Evolutionary conservation across 352 stramenopile species (phyloP).

Genomic region (Phytopythium montanum): DNA sequence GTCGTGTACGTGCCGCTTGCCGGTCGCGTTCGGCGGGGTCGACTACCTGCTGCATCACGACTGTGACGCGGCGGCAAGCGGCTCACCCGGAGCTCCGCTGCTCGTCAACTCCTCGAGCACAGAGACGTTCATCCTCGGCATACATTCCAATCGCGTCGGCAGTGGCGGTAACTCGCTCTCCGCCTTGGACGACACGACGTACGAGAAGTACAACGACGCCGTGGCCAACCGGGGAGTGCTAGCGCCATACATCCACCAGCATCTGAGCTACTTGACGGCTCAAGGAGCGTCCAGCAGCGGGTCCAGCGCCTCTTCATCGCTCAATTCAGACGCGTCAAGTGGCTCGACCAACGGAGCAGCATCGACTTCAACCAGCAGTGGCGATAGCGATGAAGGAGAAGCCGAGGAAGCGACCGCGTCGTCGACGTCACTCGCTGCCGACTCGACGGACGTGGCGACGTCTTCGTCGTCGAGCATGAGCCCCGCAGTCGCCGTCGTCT

Average conservation of each 20-base stretch:
- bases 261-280: slow-evolving; percentile 30
- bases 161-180: slow-evolving; percentile 1
- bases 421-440: not conserved
- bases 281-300: not conserved
- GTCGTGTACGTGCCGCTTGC: slow-evolving; percentile 48
- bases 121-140: slow-evolving; percentile 61
- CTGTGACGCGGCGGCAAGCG: slow-evolving; percentile 47
- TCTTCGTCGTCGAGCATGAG: slow-evolving; percentile 14
- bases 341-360: not conserved
- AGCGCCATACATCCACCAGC: slow-evolving; percentile 43
- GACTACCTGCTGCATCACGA: slow-evolving; percentile 56
- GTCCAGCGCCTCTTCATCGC: slow-evolving; percentile 6
- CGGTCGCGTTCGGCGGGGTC: slow-evolving; percentile 28
- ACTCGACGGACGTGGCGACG: slow-evolving; percentile 7
- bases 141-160: slow-evolving; percentile 45
- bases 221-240: slow-evolving; percentile 52
- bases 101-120: slow-evolving; percentile 50
- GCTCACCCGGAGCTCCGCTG: slow-evolving; percentile 48
- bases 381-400: not conserved
- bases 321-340: not conserved
- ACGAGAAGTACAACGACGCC: slow-evolving; percentile 22
- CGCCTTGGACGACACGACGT: slow-evolving; percentile 7
- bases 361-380: not conserved
- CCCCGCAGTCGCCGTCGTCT: slow-evolving; percentile 38
- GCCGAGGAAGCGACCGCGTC: not conserved